phyloP scores from a whole-genome alignment of 768 basidiomycete species.

The Mycena indigotica region DNA sequence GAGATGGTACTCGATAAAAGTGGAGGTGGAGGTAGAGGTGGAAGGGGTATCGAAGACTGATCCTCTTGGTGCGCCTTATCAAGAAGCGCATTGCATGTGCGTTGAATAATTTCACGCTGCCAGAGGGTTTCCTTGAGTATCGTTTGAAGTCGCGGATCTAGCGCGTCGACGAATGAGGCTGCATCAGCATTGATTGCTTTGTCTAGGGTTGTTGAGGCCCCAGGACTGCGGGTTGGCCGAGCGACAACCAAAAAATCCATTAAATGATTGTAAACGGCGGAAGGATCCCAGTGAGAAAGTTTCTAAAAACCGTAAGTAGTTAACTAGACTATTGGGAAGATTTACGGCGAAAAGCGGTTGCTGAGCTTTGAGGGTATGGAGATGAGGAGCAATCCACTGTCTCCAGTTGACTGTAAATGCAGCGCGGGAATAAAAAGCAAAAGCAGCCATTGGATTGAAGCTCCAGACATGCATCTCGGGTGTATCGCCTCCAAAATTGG shows the following conservation, averaged over 20 bases:
- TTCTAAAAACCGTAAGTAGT: background rate
- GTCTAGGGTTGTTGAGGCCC: background rate
- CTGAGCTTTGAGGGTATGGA: no score
- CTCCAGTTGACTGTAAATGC: background rate
- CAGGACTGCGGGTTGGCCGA: background rate
- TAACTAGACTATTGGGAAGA: background rate
- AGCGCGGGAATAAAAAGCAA: background rate
- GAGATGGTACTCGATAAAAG: background rate
- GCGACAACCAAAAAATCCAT: background rate
- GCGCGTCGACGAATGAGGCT: background rate
- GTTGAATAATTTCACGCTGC: background rate
- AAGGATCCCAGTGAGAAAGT: background rate
- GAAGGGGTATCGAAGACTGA: background rate
- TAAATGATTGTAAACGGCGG: background rate
- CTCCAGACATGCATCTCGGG: background rate
- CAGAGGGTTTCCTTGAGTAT: background rate
- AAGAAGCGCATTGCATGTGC: background rate
- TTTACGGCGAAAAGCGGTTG: background rate
- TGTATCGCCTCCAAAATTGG: background rate
- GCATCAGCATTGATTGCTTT: background rate
- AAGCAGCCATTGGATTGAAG: background rate
- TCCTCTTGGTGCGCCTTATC: background rate
- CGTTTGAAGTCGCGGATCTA: background rate
- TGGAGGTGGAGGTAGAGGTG: background rate
- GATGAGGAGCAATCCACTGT: no score